Percentiles rank a stretch among this genome's conserved stretches.
Conservation (phyloP, 139 green algal genomes). For the Chlorella sp. region DNA sequence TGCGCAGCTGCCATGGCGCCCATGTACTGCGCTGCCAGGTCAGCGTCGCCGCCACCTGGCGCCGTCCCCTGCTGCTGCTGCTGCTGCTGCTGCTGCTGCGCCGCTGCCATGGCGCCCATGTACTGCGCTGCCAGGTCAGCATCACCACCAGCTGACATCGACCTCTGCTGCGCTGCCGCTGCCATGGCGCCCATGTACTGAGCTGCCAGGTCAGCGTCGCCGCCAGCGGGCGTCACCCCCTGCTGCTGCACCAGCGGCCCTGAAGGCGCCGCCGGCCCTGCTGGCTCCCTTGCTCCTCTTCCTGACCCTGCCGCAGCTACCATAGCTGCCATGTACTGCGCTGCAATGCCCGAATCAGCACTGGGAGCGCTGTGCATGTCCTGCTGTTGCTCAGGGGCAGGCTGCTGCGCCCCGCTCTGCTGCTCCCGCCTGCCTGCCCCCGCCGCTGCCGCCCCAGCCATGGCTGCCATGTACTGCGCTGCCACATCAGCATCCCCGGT, state of each 20-base stretch:
- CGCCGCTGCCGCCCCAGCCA: neutral
- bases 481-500: neutral
- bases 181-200: neutral
- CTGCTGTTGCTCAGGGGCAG: neutral
- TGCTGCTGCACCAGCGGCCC: neutral
- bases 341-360: neutral
- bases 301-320: neutral
- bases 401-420: neutral
- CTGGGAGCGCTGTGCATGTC: neutral
- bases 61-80: neutral
- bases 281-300: neutral
- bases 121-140: too few species aligned
- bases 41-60: neutral
- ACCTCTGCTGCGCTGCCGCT: neutral
- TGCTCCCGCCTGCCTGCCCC: neutral
- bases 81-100: neutral
- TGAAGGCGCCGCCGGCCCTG: neutral
- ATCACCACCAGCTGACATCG: neutral
- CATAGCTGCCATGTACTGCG: slow-evolving; percentile 4
- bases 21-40: slow-evolving; percentile 5
- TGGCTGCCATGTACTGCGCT: slow-evolving; percentile 3
- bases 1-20: neutral
- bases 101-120: neutral
- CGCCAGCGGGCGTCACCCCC: too few species aligned
- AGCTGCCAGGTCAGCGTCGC: neutral